phyloP scores from a whole-genome alignment of 371 early-diverging fungal species.

The Nematocida ausubeli region DNA sequence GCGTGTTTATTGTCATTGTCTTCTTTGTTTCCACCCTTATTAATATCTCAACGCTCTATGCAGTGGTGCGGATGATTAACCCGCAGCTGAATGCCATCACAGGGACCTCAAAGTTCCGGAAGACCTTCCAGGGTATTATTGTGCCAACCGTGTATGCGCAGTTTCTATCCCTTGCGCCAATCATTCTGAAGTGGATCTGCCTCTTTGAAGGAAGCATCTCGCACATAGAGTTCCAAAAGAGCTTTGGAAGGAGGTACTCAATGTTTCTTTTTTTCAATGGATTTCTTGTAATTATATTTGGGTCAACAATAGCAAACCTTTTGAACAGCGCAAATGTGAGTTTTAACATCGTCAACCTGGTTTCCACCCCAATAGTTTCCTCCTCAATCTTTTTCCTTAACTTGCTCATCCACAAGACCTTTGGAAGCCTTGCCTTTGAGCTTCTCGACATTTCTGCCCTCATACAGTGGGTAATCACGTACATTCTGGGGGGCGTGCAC shows the following conservation, averaged over 20 bases:
- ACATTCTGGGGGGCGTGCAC: slow-evolving; percentile 40
- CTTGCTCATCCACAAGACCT: slow-evolving; percentile 64
- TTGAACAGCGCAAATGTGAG: slow-evolving; percentile 27
- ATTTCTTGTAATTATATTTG: slow-evolving; percentile 65
- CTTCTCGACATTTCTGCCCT: slow-evolving; percentile 65
- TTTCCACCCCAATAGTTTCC: slow-evolving; percentile 51
- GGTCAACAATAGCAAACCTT: slow-evolving; percentile 55
- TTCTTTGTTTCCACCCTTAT: slow-evolving; percentile 45
- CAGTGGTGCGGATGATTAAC: slow-evolving; percentile 16
- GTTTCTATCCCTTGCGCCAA: slow-evolving; percentile 61
- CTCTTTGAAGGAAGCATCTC: slow-evolving; percentile 64
- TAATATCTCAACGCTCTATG: slow-evolving; percentile 41
- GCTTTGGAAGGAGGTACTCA: slow-evolving; percentile 61
- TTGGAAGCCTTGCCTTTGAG: slow-evolving; percentile 58
- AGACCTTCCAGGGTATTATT: slow-evolving; percentile 61
- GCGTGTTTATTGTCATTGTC: slow-evolving; percentile 63
- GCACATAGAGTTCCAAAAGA: slow-evolving; percentile 59
- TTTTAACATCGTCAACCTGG: slow-evolving; percentile 25
- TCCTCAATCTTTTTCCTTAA: slow-evolving; percentile 67
- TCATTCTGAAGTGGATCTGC: slow-evolving; percentile 55
- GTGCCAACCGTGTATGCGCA: slow-evolving; percentile 65
- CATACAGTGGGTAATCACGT: slow-evolving; percentile 35
- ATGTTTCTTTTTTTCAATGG: slow-evolving; percentile 68
- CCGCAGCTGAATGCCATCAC: slow-evolving; percentile 43
- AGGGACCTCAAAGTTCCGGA: slow-evolving; percentile 32